phyloP scores from a whole-genome alignment of 768 basidiomycete species.

The Russula sp. region DNA sequence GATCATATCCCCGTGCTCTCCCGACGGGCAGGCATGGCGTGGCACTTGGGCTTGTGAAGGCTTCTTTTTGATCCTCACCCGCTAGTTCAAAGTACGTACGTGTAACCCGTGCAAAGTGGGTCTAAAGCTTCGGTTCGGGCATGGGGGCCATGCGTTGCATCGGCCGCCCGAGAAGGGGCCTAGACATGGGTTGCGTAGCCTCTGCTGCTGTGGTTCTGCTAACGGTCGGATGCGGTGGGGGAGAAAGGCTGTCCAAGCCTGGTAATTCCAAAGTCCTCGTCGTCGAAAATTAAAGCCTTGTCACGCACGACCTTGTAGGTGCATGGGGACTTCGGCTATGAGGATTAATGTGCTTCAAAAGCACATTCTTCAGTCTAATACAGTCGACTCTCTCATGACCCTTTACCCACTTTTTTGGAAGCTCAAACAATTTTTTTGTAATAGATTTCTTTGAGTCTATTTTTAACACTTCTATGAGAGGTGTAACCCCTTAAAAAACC shows the following conservation, averaged over 20 bases:
- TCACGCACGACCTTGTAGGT: background rate
- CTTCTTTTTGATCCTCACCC: slow-evolving; percentile 14
- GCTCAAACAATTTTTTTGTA: too few species aligned
- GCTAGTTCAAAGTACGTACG: background rate
- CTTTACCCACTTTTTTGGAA: too few species aligned
- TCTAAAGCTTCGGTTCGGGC: background rate
- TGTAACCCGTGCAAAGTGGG: background rate
- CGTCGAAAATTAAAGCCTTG: background rate
- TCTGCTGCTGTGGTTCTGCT: background rate
- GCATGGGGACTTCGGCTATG: background rate
- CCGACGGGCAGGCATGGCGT: background rate
- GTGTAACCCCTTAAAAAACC: too few species aligned
- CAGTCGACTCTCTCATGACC: too few species aligned
- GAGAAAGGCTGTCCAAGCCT: background rate
- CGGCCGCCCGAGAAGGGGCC: slow-evolving; percentile 10
- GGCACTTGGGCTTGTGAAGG: too few species aligned
- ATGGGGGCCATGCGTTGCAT: background rate
- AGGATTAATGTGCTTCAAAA: too few species aligned
- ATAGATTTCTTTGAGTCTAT: too few species aligned
- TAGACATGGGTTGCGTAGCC: background rate
- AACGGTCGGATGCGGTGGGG: background rate
- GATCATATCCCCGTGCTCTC: slow-evolving; percentile 10
- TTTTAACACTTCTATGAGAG: too few species aligned
- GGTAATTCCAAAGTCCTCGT: background rate
- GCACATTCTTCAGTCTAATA: background rate